Percentiles rank a stretch among this genome's conserved stretches.
phyloP scores from a whole-genome alignment of 1,139 yeast species.

The Debaryomyces fabryi region DNA sequence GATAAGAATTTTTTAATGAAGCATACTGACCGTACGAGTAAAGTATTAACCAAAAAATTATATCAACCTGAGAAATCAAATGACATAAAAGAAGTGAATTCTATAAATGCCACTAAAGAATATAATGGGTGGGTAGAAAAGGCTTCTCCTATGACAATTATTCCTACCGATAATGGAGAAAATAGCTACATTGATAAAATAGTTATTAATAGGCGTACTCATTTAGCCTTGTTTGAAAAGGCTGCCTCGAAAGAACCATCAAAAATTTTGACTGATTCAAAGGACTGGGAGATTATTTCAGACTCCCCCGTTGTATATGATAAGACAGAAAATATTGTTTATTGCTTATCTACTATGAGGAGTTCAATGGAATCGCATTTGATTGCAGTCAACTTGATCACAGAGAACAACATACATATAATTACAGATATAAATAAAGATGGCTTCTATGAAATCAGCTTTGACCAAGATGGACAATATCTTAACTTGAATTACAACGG shows the following conservation, averaged over 20 bases:
- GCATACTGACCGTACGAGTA: slow-evolving; percentile 73
- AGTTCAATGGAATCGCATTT: slow-evolving; percentile 35
- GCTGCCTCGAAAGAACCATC: slow-evolving; percentile 47
- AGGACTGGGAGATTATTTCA: slow-evolving; percentile 69
- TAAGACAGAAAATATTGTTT: slow-evolving; percentile 52
- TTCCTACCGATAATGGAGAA: slow-evolving; percentile 33
- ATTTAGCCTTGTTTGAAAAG: slow-evolving; percentile 66
- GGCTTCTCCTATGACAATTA: slow-evolving; percentile 34
- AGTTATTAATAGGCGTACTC: slow-evolving; percentile 63
- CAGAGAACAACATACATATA: slow-evolving; percentile 14
- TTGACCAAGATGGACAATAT: slow-evolving; percentile 60
- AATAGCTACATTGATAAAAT: slow-evolving; percentile 76
- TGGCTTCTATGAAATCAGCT: slow-evolving; percentile 37
- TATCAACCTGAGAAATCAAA: slow-evolving; percentile 33
- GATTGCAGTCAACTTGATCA: slow-evolving; percentile 27
- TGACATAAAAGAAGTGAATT: slow-evolving; percentile 18
- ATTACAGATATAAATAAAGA: slow-evolving; percentile 28
- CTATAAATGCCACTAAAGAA: slow-evolving; percentile 41
- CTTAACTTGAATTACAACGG: slow-evolving; percentile 59
- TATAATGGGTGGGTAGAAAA: slow-evolving; percentile 63
- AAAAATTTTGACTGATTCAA: slow-evolving; percentile 52
- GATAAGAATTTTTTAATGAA: slow-evolving; percentile 57
- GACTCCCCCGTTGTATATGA: slow-evolving; percentile 62
- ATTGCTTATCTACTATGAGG: slow-evolving; percentile 60
- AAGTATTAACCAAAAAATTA: slow-evolving; percentile 55